A percentile compares a stretch with the other conserved stretches of the same genome.
Evolutionary conservation across 768 basidiomycete genomes (phyloP).

Genomic region (Austroboletus festivus): DNA sequence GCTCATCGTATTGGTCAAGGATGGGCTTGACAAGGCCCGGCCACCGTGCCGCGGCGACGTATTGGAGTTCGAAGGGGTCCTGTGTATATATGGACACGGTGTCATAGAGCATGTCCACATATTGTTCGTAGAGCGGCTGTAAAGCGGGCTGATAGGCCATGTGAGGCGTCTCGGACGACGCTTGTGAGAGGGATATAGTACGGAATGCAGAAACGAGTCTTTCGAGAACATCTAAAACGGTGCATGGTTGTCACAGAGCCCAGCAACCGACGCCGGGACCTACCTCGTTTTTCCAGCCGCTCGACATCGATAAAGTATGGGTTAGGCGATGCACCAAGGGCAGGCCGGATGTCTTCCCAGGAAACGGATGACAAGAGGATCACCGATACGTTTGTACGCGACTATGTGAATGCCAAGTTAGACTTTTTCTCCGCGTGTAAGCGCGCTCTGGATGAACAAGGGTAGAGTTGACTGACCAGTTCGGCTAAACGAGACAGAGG

Average conservation of each 20-base stretch:
- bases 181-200: not conserved
- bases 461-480: constrained; percentile 44
- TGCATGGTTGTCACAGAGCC: no score
- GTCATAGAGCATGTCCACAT: constrained; percentile 53
- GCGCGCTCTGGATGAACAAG: not conserved
- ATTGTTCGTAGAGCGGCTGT: constrained; percentile 61
- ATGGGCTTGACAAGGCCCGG: constrained; percentile 74
- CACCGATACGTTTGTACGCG: constrained; percentile 54
- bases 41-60: constrained; percentile 78
- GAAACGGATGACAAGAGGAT: constrained; percentile 61
- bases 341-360: constrained; percentile 74
- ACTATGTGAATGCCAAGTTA: constrained; percentile 39
- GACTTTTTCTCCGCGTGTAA: no score
- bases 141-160: constrained; percentile 54
- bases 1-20: constrained; percentile 42
- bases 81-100: constrained; percentile 62
- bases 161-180: constrained; percentile 4
- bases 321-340: constrained; percentile 66
- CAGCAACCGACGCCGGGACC: constrained; percentile 12
- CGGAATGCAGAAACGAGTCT: constrained; percentile 41
- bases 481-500: constrained; percentile 71
- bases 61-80: constrained; percentile 68
- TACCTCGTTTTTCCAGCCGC: constrained; percentile 56
- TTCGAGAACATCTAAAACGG: constrained; percentile 30
- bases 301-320: constrained; percentile 64